Percentiles rank a stretch among this genome's conserved stretches.
These are phyloP conservation scores for Sphaceloma murrayae DNA, from an alignment of 2,329 filamentous ascomycete species.

Conservation along the genomic window DNA sequence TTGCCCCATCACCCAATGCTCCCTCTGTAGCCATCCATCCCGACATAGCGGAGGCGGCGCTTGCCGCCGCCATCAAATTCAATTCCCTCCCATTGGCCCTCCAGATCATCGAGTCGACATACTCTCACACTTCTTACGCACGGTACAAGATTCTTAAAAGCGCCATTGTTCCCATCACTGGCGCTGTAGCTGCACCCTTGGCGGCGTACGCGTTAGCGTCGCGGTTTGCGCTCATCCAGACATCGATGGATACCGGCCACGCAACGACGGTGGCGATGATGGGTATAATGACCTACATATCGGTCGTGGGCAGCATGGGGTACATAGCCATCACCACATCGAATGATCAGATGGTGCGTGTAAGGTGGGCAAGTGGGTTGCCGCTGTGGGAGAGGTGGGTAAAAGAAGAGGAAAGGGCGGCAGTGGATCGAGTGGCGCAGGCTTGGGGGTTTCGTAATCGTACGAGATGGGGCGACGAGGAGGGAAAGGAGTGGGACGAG, in stretches of 20 bases:
- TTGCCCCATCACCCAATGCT: constrained; percentile 53
- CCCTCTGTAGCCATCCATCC: constrained; percentile 58
- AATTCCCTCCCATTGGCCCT: constrained; percentile 71
- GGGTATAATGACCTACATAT: constrained; percentile 73
- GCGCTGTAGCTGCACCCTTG: constrained; percentile 50
- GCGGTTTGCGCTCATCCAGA: constrained; percentile 56
- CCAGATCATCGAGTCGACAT: constrained; percentile 61
- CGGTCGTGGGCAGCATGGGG: constrained; percentile 71
- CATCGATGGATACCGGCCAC: constrained; percentile 63
- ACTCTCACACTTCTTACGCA: constrained; percentile 56
- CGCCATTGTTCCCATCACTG: constrained; percentile 50
- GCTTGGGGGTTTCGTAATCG: constrained; percentile 86
- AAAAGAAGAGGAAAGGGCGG: constrained; percentile 79
- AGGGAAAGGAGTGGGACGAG: constrained; percentile 79
- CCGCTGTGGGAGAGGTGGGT: constrained; percentile 75
- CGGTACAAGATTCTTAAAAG: constrained; percentile 58
- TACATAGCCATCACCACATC: constrained; percentile 74
- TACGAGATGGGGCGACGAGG: constrained; percentile 76
- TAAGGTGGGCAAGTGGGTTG: constrained; percentile 79
- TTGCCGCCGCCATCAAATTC: constrained; percentile 68
- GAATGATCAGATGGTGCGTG: constrained; percentile 91
- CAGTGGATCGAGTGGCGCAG: constrained; percentile 73
- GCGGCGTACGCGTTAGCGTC: constrained; percentile 62
- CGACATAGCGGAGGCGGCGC: constrained; percentile 60
- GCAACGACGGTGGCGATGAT: constrained; percentile 72